A percentile compares a stretch with the other conserved stretches of the same genome.
Conservation (phyloP, 1,284 basidiomycete species). For the Malassezia japonica region DNA sequence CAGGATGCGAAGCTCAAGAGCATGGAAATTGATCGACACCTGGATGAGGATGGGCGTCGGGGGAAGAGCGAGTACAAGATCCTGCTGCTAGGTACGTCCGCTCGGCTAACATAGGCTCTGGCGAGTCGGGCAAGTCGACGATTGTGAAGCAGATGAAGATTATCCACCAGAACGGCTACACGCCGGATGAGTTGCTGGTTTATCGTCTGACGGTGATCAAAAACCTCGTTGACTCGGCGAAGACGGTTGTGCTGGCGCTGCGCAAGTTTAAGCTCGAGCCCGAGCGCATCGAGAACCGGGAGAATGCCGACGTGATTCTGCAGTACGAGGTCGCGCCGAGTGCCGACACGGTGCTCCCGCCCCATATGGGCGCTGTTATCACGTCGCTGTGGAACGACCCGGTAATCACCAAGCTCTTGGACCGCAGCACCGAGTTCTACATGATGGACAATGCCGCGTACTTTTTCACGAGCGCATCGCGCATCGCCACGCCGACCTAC, state of each 20-base stretch:
- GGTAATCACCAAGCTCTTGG: constrained; percentile 74
- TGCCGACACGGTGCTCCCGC: constrained; percentile 47
- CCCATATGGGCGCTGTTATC: constrained; percentile 60
- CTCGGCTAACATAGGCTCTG: too few species aligned
- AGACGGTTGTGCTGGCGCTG: constrained; percentile 79
- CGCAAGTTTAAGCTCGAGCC: constrained; percentile 79
- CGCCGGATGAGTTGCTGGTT: constrained; percentile 65
- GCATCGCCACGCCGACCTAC: constrained; percentile 71
- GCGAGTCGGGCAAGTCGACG: constrained; percentile 84
- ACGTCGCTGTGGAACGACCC: constrained; percentile 81
- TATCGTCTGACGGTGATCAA: constrained; percentile 64
- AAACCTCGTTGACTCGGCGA: constrained; percentile 57
- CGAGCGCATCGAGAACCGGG: constrained; percentile 60
- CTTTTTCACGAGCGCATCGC: constrained; percentile 75
- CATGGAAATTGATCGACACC: constrained; percentile 53
- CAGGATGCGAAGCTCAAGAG: constrained; percentile 38
- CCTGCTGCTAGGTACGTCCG: constrained; percentile 68
- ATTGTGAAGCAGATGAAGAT: constrained; percentile 99
- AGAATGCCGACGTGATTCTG: constrained; percentile 56
- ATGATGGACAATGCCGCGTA: constrained; percentile 91
- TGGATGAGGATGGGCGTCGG: constrained; percentile 55
- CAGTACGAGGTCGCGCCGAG: constrained; percentile 42
- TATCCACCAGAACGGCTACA: constrained; percentile 89
- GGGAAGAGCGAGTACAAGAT: constrained; percentile 92
- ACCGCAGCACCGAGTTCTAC: constrained; percentile 79